Evolutionary conservation across 257 asterid species (phyloP).

Genomic region (Fraxinus excelsior): DNA sequence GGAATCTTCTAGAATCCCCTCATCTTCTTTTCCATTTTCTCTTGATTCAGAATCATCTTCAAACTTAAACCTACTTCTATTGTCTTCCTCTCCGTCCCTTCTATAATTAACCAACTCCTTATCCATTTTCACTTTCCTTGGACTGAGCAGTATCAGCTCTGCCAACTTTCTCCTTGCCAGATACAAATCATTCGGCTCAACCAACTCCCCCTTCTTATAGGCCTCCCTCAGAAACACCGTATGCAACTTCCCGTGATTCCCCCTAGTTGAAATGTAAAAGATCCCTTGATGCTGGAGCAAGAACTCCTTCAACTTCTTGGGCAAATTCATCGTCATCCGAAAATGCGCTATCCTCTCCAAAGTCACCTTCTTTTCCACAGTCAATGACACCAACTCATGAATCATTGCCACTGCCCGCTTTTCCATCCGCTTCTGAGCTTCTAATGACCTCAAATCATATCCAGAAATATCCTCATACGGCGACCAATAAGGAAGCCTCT

Average conservation of each 20-base stretch:
- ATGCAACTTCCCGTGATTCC: slow-evolving; percentile 50
- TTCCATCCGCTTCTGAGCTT: slow-evolving; percentile 57
- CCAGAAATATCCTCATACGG: slow-evolving; percentile 53
- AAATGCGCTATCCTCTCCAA: slow-evolving; percentile 53
- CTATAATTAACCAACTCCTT: slow-evolving; percentile 35
- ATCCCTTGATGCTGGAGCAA: slow-evolving; percentile 60
- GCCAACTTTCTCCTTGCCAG: slow-evolving; percentile 52
- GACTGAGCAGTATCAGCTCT: slow-evolving; percentile 44
- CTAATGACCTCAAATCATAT: slow-evolving; percentile 53
- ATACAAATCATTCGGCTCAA: slow-evolving; percentile 47
- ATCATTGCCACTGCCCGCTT: slow-evolving; percentile 53
- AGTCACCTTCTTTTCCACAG: slow-evolving; percentile 52
- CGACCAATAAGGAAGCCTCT: slow-evolving; percentile 60
- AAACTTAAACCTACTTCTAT: background rate
- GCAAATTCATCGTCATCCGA: slow-evolving; percentile 50
- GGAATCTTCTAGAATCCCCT: slow-evolving; percentile 14
- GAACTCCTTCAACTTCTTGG: slow-evolving; percentile 51
- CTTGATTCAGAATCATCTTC: slow-evolving; percentile 11
- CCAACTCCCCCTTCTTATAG: slow-evolving; percentile 49
- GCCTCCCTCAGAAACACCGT: slow-evolving; percentile 57
- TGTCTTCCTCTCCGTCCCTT: slow-evolving; percentile 25
- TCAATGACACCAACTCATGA: slow-evolving; percentile 45
- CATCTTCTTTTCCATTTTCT: slow-evolving; percentile 15
- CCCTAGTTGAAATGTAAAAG: slow-evolving; percentile 50
- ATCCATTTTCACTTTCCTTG: slow-evolving; percentile 41